Evolutionary conservation across 257 asterid genomes (phyloP).

Genomic region (Forsythia suspensa): DNA sequence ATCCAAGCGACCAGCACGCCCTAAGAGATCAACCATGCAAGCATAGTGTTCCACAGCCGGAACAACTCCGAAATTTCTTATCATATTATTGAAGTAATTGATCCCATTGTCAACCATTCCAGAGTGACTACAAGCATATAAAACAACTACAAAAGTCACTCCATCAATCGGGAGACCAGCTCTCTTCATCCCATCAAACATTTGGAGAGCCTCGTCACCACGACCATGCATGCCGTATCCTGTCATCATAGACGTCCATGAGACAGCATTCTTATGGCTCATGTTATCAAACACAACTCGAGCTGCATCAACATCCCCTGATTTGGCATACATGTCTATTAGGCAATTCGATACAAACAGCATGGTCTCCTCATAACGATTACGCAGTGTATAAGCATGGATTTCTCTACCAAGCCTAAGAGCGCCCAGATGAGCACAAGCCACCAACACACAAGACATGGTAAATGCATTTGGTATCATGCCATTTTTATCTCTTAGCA

Average conservation of each 20-base stretch:
- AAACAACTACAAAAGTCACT: conserved; percentile 74
- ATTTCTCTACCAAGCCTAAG: conserved; percentile 70
- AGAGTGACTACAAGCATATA: conserved; percentile 93
- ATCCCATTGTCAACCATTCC: conserved; percentile 81
- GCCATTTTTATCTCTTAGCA: conserved; percentile 47
- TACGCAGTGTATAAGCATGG: conserved; percentile 69
- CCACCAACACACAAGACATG: conserved; percentile 72
- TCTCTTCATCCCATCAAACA: conserved; percentile 55
- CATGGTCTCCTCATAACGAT: conserved; percentile 55
- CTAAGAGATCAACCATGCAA: conserved; percentile 83
- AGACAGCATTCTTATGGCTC: conserved; percentile 56
- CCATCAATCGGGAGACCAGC: conserved; percentile 62
- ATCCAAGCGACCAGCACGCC: conserved; percentile 82
- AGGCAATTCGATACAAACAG: conserved; percentile 79
- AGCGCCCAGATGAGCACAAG: conserved; percentile 77
- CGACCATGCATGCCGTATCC: conserved; percentile 92
- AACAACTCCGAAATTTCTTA: conserved; percentile 49
- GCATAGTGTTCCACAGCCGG: conserved; percentile 83
- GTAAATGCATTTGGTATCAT: conserved; percentile 77
- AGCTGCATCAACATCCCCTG: conserved; percentile 81
- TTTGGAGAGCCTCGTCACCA: conserved; percentile 70
- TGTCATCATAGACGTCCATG: conserved; percentile 90
- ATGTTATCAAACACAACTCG: conserved; percentile 64
- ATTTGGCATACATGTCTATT: conserved; percentile 88
- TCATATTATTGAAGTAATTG: conserved; percentile 64